Evolutionary conservation across 2,329 filamentous ascomycete genomes (phyloP).

Genomic region (Arthroderma sp.): DNA sequence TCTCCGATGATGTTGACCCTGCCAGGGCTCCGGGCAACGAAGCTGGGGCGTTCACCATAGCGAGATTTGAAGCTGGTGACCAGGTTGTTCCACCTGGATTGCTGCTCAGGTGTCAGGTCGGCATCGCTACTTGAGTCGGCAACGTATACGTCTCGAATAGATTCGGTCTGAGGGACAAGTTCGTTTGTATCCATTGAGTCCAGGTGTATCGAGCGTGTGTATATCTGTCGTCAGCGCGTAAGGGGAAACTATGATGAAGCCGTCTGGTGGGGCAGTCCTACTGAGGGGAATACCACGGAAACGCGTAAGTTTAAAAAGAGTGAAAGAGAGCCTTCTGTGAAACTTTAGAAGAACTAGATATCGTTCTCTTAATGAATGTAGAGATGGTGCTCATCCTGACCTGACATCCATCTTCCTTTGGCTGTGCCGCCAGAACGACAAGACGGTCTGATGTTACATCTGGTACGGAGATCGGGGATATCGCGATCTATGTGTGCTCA

Average conservation of each 20-base stretch:
- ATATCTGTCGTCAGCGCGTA: no score
- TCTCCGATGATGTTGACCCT: constrained; percentile 98
- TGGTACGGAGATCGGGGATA: no score
- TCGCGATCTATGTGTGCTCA: no score
- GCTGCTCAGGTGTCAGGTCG: constrained; percentile 54
- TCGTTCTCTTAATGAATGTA: no score
- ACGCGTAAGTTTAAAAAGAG: no score
- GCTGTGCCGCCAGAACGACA: no score
- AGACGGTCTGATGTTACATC: no score
- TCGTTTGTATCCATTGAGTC: constrained; percentile 26
- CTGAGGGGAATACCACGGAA: no score
- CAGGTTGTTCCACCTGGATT: constrained; percentile 61
- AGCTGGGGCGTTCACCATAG: constrained; percentile 60
- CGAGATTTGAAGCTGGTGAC: constrained; percentile 54
- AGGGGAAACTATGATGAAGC: background rate
- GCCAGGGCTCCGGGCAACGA: constrained; percentile 80
- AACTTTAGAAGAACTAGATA: no score
- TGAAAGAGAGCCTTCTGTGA: no score
- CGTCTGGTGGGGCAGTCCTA: background rate
- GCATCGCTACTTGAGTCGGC: constrained; percentile 61
- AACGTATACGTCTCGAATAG: constrained; percentile 73
- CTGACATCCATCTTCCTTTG: no score
- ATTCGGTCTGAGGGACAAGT: constrained; percentile 59
- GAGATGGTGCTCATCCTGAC: no score
- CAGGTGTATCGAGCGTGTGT: background rate